Conservation (phyloP, 2,329 filamentous ascomycete genomes). For the Exophiala sp. region DNA sequence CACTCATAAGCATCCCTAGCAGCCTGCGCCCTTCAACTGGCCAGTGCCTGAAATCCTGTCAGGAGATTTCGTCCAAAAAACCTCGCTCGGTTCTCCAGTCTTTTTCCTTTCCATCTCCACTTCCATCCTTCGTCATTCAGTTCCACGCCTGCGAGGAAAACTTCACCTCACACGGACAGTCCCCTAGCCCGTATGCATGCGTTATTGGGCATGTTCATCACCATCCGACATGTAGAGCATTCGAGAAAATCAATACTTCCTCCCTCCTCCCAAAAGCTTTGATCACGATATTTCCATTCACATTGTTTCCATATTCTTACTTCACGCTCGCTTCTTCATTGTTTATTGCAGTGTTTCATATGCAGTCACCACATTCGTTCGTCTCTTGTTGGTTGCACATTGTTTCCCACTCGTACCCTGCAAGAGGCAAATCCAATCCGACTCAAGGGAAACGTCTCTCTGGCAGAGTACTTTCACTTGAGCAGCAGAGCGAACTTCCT, state of each 20-base stretch:
- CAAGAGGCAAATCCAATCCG: conserved; percentile 1
- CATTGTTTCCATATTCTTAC: neutral
- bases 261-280: neutral
- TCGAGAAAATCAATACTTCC: neutral
- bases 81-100: too few species aligned
- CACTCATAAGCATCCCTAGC: neutral
- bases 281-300: neutral
- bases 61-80: too few species aligned
- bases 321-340: neutral
- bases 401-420: neutral
- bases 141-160: too few species aligned
- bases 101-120: too few species aligned
- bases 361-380: conserved; percentile 8
- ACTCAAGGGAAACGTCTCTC: conserved; percentile 4
- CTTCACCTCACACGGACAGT: neutral
- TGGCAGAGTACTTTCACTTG: conserved; percentile 1
- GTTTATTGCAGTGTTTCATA: neutral
- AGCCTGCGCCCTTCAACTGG: too few species aligned
- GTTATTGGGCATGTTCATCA: neutral
- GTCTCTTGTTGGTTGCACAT: neutral
- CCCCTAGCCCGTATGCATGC: neutral
- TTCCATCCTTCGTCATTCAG: too few species aligned
- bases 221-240: neutral
- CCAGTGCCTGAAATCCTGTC: too few species aligned
- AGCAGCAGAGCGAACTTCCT: neutral